Conservation (phyloP, 2,329 filamentous ascomycete genomes). For the Didymella segeticola region DNA sequence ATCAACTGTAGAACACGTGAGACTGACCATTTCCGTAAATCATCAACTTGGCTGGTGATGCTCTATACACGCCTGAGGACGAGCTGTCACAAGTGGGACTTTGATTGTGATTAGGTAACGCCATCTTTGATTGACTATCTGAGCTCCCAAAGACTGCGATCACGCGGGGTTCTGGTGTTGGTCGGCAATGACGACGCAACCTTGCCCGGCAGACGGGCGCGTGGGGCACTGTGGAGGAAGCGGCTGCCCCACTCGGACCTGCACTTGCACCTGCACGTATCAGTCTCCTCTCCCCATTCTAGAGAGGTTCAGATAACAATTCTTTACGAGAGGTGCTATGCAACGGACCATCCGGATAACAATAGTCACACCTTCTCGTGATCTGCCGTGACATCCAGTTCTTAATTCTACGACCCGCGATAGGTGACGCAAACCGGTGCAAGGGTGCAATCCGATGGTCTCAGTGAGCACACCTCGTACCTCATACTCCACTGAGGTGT, state of each 20-base stretch:
- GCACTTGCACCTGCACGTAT: not conserved
- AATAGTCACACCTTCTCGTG: no score
- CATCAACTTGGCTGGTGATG: constrained; percentile 48
- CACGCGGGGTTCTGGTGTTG: not conserved
- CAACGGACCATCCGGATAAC: not conserved
- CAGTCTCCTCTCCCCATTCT: not conserved
- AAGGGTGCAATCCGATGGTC: not conserved
- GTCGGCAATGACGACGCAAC: not conserved
- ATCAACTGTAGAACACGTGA: not conserved
- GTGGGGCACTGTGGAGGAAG: constrained; percentile 1
- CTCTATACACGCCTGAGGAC: constrained; percentile 43
- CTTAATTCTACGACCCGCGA: not conserved
- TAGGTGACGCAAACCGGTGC: not conserved
- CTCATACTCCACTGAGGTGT: not conserved
- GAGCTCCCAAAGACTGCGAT: not conserved
- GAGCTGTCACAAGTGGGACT: constrained; percentile 38
- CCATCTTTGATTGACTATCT: constrained; percentile 28
- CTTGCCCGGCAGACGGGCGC: not conserved
- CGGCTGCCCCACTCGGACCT: not conserved
- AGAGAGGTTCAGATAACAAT: not conserved
- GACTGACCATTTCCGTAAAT: constrained; percentile 44
- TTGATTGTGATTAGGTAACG: constrained; percentile 40
- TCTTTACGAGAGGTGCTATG: not conserved
- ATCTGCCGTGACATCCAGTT: no score
- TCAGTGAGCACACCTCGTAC: not conserved